Base-by-base conservation (phyloP, 345 rosid genomes). In the Punica granatum region DNA sequence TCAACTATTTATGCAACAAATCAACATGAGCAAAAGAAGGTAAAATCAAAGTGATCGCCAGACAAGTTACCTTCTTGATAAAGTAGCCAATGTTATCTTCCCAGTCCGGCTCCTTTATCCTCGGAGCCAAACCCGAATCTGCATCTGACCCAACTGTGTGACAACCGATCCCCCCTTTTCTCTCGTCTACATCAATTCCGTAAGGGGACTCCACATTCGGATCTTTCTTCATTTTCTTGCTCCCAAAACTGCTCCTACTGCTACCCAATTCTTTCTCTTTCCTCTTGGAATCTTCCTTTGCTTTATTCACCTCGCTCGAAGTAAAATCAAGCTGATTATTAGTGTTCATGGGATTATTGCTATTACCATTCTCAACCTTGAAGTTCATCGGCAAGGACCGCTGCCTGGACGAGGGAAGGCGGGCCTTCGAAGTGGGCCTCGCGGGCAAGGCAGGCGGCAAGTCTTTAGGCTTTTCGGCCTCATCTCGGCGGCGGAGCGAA, bases 361-460 rank as follows among this genome's bases (percentile, higher is more conserved):
- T 35, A 60, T 68, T 78, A 68, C 69, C 85, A 41, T 75, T 72
- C 36, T 69, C 74, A 16, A 79, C 83, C 46, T 69, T 73, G 60
- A 90, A 88, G 78, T 74, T 77, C 0, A 78, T 71, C 25, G 92
- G 96, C 71, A 93, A 82, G 0, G 96, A 88, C 11, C 84, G 82
- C 13, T 83, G 83, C 54, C 92, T 88, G 2, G 89, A 84, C 0
- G 98, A 83, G 0, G 98, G 99, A 71, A 86, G 86, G 63, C 99
- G 79, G 18, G 88, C 97, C 71, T 84, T 86, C 3, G 96, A 91
- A 15, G 78, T 77, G 37, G 99, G 99, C 54, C 99, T 90, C 15
- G 92, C 76, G 53, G 99, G 99, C 83, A 94, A 80, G 59, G 89
- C 92, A 7, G 99, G 99, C 0, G 98, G 99, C 71, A 84, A 73